Base-by-base conservation (phyloP, 371 early-diverging fungal genomes). In the Umbelopsis sp. region DNA sequence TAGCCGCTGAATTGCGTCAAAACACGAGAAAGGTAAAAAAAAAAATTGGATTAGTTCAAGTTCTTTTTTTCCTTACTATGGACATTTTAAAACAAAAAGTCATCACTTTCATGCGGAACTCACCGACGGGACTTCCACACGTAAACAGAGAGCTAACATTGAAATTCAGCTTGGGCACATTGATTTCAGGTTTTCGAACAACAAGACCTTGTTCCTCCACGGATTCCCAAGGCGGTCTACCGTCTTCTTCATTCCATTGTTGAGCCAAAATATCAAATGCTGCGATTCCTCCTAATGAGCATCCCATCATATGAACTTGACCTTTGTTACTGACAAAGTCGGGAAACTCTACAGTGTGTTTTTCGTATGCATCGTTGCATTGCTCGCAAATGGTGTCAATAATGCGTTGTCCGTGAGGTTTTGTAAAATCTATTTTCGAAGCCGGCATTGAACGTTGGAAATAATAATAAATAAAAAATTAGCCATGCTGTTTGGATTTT, bases 221-320 rank as follows among this genome's bases (percentile, higher is more conserved):
- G 1, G 38, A 38, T 16, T 72, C 68, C 70, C 68, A 69, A 32
- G 72, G 71, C 44, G 70, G 68, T 16, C 65, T 48, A 10, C 76
- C 80, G 45, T 79, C 77, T 8, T 77, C 76, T 11, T 69, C 69
- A 29, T 72, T 70, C 69, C 83, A 80, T 48, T 80, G 84, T 38
- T 69, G 66, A 20, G 82, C 88, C 37, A 79, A 74, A 65, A 92
- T 78, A 68, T 90, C 91, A 66, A 84, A 92, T 64, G 80, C 77
- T 69, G 89, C 86, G 20, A 91, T 78, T 9, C 90, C 90, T 41
- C 92, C 92, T 9, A 91, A 80, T 0, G 89, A 89, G 38, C 86
- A 85, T 1, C 84, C 88, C 52, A 89, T 76, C 35, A 92, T 69
- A 11, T 82, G 78, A 37, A 92, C 81, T 29, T 84, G 77, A 44